Evolutionary conservation across 2,329 filamentous ascomycete genomes (phyloP), one percentile per base, ranked within the genome.

Genomic region (Tolypocladium pustulatum): DNA sequence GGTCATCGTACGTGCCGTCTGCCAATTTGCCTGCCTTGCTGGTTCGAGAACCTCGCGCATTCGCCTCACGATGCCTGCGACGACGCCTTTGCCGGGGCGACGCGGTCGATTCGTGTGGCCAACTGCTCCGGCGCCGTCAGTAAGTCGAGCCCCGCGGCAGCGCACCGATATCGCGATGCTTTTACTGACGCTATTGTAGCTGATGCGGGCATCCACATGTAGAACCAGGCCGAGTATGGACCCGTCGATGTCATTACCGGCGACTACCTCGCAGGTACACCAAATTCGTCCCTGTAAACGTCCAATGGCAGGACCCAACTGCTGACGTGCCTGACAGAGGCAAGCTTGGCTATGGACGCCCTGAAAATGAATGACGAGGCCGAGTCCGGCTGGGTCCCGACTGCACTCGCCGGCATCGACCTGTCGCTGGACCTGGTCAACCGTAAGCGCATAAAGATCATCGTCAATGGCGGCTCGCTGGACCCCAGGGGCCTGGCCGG

Each of bases 381-480:
- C 2, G 36, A 60, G 12, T 58, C 62, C 2, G 67, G 66, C 30
- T 69, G 66, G 57, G 62, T 65, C 13, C 43, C 38, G 9, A 61
- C 62, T 0, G 67, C 67, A 2, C 60, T 65, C 37, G 63, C 64
- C 15, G 68, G 68, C 4, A 58, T 70, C 37, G 54, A 61, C 27
- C 59, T 64, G 61, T 63, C 67, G 0, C 57, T 71, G 3, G 63
- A 67, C 22, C 80, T 61, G 68, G 73, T 69, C 17, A 60, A 65
- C 1, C 68, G 77, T 55, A 77, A 80, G 60, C 65, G 72, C 0
- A 83, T 84, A 68, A 81, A 80, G 60, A 71, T 84, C 15, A 72
- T 82, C 40, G 72, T 83, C 58, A 84, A 85, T 62, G 82, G 82
- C 2, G 82, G 83, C 0, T 79, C 77, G 2, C 72, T 80, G 20